Evolutionary conservation across 139 green algal species (phyloP).

Genomic region (Coelastrella sp.): DNA sequence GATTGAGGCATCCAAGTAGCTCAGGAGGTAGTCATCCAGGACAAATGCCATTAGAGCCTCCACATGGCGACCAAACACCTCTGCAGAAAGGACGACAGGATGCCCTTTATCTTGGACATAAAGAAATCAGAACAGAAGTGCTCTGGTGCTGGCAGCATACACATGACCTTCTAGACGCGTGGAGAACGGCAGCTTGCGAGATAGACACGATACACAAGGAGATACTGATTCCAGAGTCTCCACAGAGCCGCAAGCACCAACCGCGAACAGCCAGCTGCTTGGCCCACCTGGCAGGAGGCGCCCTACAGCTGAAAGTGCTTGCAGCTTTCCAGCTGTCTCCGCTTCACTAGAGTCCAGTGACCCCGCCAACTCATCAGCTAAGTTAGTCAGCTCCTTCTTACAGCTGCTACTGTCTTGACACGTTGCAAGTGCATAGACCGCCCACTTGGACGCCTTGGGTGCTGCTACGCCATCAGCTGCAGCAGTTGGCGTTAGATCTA

Average conservation of each 20-base stretch:
- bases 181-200: no score
- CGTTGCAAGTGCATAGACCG: slow-evolving; percentile 53
- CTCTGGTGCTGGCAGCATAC: no score
- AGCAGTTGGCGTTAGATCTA: not conserved
- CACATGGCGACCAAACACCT: slow-evolving; percentile 12
- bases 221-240: no score
- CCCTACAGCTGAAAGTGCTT: slow-evolving; percentile 41
- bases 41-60: slow-evolving; percentile 41
- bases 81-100: not conserved
- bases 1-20: slow-evolving; percentile 32
- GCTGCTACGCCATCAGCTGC: slow-evolving; percentile 49
- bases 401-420: slow-evolving; percentile 3
- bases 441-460: slow-evolving; percentile 65
- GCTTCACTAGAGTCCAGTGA: slow-evolving; percentile 26
- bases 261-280: no score
- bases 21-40: slow-evolving; percentile 26
- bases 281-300: slow-evolving; percentile 16
- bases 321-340: slow-evolving; percentile 31
- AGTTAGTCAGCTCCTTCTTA: slow-evolving; percentile 27
- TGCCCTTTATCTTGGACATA: not conserved
- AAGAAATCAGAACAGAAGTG: no score
- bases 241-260: no score
- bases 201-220: no score
- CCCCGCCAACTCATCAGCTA: slow-evolving; percentile 55
- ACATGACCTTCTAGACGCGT: no score